Conservation (phyloP, 164 flowering plant genomes). For the Chimonanthus praecox region DNA sequence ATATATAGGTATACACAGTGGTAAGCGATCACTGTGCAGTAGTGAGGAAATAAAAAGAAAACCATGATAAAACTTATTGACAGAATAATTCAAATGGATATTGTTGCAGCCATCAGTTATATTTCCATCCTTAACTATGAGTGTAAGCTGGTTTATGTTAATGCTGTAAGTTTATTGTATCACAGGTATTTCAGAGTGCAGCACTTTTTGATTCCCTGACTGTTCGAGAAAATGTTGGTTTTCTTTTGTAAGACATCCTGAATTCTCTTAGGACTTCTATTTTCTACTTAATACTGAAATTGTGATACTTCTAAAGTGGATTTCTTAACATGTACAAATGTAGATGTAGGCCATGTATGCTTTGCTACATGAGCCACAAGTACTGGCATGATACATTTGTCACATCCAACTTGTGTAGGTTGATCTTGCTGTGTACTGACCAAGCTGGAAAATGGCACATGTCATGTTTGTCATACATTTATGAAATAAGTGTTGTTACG, state of each 20-base stretch:
- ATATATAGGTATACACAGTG: too few species aligned
- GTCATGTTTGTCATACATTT: neutral
- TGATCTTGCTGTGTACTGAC: neutral
- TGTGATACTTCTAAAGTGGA: neutral
- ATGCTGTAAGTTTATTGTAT: conserved; percentile 6
- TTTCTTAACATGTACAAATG: neutral
- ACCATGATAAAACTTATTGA: neutral
- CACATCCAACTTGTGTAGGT: neutral
- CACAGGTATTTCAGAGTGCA: conserved; percentile 97
- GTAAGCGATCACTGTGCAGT: too few species aligned
- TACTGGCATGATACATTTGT: neutral
- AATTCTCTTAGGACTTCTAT: neutral
- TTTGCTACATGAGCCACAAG: neutral
- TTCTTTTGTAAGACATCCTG: conserved; percentile 77
- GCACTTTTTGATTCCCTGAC: conserved; percentile 96
- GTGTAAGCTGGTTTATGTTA: neutral
- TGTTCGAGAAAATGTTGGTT: conserved; percentile 99
- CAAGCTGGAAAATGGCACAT: neutral
- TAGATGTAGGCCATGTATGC: neutral
- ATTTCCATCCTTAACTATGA: neutral
- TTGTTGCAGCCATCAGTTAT: neutral
- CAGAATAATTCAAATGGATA: neutral
- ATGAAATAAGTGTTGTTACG: too few species aligned
- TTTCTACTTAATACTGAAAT: neutral
- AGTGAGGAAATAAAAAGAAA: neutral